Percentiles rank a stretch among this genome's conserved stretches.
phyloP scores from a whole-genome alignment of 2,329 filamentous ascomycete genomes.

The Penicillium expansum region DNA sequence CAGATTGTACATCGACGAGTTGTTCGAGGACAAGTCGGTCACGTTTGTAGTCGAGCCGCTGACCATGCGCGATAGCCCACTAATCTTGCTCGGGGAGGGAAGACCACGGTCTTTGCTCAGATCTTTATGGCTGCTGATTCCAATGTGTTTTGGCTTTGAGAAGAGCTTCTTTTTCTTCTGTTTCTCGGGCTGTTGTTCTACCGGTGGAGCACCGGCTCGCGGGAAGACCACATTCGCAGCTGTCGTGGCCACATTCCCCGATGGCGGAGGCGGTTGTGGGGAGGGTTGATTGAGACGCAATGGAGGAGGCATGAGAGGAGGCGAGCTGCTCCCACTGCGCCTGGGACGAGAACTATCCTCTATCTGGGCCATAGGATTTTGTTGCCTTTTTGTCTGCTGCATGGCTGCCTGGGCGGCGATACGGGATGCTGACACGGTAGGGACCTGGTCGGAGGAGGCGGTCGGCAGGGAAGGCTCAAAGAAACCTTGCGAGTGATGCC shows the following conservation, averaged over 20 bases:
- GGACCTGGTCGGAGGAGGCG: conserved; percentile 48
- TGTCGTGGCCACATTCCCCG: conserved; percentile 54
- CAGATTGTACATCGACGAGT: conserved; percentile 58
- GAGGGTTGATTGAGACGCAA: conserved; percentile 25
- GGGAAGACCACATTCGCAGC: conserved; percentile 64
- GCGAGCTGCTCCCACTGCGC: conserved; percentile 37
- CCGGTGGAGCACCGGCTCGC: conserved; percentile 41
- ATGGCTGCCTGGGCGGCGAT: conserved; percentile 67
- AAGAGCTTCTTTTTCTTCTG: conserved; percentile 69
- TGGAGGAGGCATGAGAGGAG: conserved; percentile 31
- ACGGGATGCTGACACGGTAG: conserved; percentile 56
- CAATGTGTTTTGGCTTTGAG: conserved; percentile 64
- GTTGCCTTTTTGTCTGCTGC: conserved; percentile 59
- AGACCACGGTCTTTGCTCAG: conserved; percentile 49
- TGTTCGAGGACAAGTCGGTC: conserved; percentile 53
- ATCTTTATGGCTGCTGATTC: conserved; percentile 60
- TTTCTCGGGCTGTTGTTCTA: conserved; percentile 52
- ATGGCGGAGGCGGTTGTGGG: conserved; percentile 9
- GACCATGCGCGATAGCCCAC: conserved; percentile 54
- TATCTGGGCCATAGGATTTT: conserved; percentile 46
- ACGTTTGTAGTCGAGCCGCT: conserved; percentile 62
- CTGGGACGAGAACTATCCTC: conserved; percentile 31
- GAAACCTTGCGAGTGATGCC: conserved; percentile 63
- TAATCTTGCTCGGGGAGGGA: conserved; percentile 59
- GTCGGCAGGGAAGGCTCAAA: conserved; percentile 64